phyloP scores from a whole-genome alignment of 2,329 filamentous ascomycete species.

The Alternaria sp. region DNA sequence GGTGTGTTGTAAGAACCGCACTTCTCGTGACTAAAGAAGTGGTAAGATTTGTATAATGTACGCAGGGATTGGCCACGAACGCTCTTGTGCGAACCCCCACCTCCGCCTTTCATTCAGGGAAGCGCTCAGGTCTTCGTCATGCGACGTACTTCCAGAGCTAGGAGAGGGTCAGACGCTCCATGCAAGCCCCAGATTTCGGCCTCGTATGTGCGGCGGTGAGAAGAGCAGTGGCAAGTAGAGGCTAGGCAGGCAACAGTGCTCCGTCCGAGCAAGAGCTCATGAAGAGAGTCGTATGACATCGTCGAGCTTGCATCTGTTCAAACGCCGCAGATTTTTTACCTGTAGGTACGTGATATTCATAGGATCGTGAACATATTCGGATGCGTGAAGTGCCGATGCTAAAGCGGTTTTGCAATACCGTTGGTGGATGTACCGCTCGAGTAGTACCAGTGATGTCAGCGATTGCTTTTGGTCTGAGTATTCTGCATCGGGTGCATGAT shows the following conservation, averaged over 20 bases:
- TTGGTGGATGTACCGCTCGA: neutral
- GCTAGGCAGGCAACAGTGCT: conserved; percentile 4
- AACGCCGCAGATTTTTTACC: neutral
- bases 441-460: conserved; percentile 10
- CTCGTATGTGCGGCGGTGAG: neutral
- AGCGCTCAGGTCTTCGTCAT: neutral
- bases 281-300: conserved; percentile 14
- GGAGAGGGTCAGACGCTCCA: neutral
- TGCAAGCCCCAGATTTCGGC: neutral
- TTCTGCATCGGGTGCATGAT: conserved; percentile 7
- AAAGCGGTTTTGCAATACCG: neutral
- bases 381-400: neutral
- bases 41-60: conserved; percentile 1
- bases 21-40: conserved; percentile 5
- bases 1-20: neutral
- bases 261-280: neutral
- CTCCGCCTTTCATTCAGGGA: neutral
- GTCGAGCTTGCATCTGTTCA: neutral
- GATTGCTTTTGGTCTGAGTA: neutral
- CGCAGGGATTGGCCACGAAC: neutral
- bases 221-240: neutral
- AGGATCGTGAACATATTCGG: neutral
- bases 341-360: neutral
- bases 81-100: neutral
- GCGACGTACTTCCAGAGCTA: neutral